A percentile compares a stretch with the other conserved stretches of the same genome.
Evolutionary conservation across 768 basidiomycete species (phyloP).

Genomic region (Suillus brevipes): DNA sequence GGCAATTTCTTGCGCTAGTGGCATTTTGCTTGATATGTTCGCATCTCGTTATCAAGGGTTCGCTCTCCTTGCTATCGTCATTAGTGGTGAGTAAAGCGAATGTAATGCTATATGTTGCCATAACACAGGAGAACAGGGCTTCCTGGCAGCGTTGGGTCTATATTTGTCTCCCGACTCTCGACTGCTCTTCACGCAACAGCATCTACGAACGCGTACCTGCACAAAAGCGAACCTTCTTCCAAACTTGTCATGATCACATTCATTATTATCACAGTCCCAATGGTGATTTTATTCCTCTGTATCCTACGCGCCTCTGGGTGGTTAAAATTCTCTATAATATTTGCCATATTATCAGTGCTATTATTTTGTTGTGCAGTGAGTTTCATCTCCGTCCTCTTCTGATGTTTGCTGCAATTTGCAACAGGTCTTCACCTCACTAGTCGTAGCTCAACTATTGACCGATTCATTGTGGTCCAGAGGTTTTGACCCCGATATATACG

Average conservation of each 20-base stretch:
- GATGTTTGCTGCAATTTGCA: conserved; percentile 1
- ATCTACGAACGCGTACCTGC: conserved; percentile 11
- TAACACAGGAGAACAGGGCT: conserved; percentile 50
- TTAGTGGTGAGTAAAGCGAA: conserved; percentile 62
- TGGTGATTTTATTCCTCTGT: conserved; percentile 72
- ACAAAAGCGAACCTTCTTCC: conserved; percentile 35
- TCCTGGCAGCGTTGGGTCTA: conserved; percentile 86
- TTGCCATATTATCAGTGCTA: conserved; percentile 60
- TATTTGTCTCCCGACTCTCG: conserved; percentile 88
- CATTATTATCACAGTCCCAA: conserved; percentile 70
- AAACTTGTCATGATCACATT: conserved; percentile 67
- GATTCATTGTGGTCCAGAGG: conserved; percentile 74
- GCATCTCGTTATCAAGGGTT: conserved; percentile 87
- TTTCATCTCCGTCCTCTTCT: conserved; percentile 20
- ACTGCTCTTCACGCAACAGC: conserved; percentile 71
- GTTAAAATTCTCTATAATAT: conserved; percentile 69
- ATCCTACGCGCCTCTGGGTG: conserved; percentile 71
- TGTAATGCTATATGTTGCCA: not conserved
- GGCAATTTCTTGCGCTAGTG: conserved; percentile 83
- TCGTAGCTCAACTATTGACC: conserved; percentile 66
- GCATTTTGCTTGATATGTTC: conserved; percentile 88
- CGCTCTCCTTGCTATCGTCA: conserved; percentile 82
- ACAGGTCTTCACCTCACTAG: conserved; percentile 71
- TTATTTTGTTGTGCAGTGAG: conserved; percentile 81
- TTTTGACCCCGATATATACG: conserved; percentile 89